Conservation (phyloP, 2,329 filamentous ascomycete genomes). For the Phialophora expanda region DNA sequence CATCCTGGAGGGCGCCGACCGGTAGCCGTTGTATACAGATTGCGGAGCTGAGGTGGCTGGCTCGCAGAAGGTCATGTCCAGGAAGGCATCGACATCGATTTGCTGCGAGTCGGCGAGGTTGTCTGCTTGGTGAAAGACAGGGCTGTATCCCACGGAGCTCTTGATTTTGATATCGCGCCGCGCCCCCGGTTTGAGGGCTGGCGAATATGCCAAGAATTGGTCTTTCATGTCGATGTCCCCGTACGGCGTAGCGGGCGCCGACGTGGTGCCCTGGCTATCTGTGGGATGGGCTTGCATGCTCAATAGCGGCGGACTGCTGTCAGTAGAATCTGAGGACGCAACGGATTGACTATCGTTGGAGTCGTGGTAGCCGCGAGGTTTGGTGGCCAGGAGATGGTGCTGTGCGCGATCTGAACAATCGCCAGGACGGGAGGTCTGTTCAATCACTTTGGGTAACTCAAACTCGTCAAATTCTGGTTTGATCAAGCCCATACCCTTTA, state of each 20-base stretch:
- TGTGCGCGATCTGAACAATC: neutral
- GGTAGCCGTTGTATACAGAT: neutral
- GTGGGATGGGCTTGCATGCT: neutral
- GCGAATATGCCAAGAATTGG: neutral
- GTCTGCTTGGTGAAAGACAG: neutral
- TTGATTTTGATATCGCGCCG: neutral
- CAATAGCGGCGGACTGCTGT: neutral
- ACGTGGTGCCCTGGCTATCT: neutral
- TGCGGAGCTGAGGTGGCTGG: neutral
- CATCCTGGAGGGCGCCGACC: neutral
- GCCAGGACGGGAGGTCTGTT: neutral
- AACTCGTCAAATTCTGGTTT: neutral
- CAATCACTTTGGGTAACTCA: neutral
- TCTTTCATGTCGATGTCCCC: neutral
- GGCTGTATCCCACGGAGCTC: neutral
- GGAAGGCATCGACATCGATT: neutral
- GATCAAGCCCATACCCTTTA: slow-evolving; percentile 22
- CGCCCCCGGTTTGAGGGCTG: neutral
- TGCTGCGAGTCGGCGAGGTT: neutral
- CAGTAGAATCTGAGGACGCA: neutral
- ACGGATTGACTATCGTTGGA: neutral
- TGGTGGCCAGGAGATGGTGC: neutral
- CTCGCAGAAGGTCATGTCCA: neutral
- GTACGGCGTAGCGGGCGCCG: neutral
- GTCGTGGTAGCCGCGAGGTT: neutral